These are phyloP conservation scores for Drechmeria coniospora DNA, from an alignment of 2,329 filamentous ascomycete species.

Conservation along the genomic window DNA sequence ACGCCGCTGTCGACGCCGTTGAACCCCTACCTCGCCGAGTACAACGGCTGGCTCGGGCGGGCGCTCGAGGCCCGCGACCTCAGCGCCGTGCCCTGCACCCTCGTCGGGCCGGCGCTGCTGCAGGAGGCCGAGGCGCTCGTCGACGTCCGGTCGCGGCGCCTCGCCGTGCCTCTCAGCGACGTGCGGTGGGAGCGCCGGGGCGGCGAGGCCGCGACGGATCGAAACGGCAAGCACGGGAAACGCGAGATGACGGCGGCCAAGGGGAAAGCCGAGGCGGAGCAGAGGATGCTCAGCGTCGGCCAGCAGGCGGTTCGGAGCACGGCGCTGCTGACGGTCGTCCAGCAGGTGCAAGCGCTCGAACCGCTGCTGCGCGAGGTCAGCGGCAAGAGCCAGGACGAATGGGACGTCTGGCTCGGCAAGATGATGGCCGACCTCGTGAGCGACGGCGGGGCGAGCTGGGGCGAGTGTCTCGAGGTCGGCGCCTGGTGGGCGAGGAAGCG, in stretches of 20 bases:
- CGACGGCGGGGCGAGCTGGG: constrained; percentile 62
- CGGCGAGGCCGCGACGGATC: constrained; percentile 45
- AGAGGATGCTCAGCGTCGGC: constrained; percentile 44
- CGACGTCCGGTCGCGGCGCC: constrained; percentile 55
- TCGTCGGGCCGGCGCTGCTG: constrained; percentile 61
- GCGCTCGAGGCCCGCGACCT: constrained; percentile 59
- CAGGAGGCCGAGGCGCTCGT: constrained; percentile 61
- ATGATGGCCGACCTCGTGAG: constrained; percentile 76
- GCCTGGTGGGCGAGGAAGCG: constrained; percentile 80
- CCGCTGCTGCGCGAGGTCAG: constrained; percentile 67
- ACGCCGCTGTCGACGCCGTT: constrained; percentile 69
- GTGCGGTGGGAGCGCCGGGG: constrained; percentile 76
- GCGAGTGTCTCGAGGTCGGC: constrained; percentile 74
- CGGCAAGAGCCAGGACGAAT: constrained; percentile 80
- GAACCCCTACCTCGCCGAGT: constrained; percentile 69
- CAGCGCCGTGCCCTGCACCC: constrained; percentile 60
- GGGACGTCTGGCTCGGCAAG: constrained; percentile 76
- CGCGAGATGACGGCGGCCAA: too few species aligned
- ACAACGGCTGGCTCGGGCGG: constrained; percentile 67
- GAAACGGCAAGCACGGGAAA: constrained; percentile 44
- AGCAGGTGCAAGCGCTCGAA: constrained; percentile 75
- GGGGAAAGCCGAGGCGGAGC: constrained; percentile 26
- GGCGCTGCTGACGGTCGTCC: constrained; percentile 66
- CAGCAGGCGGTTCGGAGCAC: constrained; percentile 64
- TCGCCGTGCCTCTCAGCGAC: constrained; percentile 78